Conservation (phyloP, 225 moss, liverwort and hornwort species). For the Pleurozium schreberi region DNA sequence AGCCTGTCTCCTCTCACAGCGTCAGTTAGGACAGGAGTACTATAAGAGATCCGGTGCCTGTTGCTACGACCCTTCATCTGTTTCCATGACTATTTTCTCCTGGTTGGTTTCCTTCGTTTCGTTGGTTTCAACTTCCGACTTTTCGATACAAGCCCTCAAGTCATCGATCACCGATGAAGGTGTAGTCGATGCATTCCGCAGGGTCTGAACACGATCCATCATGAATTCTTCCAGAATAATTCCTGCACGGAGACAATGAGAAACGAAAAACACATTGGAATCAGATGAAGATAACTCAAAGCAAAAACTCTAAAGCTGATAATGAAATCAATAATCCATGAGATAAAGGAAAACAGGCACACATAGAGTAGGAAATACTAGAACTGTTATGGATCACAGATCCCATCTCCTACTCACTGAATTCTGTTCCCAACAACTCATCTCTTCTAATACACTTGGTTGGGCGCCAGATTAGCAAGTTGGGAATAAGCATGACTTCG, state of each 20-base stretch:
- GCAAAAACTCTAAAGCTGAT: too few species aligned
- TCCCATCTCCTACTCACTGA: not conserved
- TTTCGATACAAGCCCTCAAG: conserved; percentile 7
- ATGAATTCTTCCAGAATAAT: conserved; percentile 34
- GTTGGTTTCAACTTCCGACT: not conserved
- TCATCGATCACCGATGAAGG: conserved; percentile 3
- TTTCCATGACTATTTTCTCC: not conserved
- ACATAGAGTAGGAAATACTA: not conserved
- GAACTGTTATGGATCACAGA: not conserved
- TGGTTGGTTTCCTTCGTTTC: not conserved
- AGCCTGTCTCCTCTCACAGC: not conserved
- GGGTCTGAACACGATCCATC: conserved; percentile 20
- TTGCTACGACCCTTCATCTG: not conserved
- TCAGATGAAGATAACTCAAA: not conserved
- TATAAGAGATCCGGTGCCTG: not conserved
- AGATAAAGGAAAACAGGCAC: not conserved
- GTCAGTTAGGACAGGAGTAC: not conserved
- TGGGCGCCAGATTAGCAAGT: not conserved
- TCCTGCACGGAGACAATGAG: too few species aligned
- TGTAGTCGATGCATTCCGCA: not conserved
- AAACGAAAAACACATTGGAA: not conserved
- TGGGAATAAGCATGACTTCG: not conserved
- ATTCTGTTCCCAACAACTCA: not conserved
- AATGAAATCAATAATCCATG: not conserved
- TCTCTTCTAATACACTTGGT: not conserved